These are phyloP conservation scores for Thuidium tamariscinum DNA, from an alignment of 225 moss, liverwort and hornwort species.

Conservation along the genomic window DNA sequence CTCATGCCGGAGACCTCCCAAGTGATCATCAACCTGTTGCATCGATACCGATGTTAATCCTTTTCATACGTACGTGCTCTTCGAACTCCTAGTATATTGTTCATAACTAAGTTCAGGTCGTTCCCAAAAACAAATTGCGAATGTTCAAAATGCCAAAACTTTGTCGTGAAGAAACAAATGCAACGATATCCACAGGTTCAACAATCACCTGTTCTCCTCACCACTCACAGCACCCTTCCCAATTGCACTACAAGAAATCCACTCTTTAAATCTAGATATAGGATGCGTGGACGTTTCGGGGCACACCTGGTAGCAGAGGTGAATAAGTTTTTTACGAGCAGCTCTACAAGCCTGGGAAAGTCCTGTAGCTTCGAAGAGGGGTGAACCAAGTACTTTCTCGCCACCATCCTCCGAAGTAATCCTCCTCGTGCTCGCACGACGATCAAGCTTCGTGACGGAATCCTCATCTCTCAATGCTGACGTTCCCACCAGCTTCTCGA, in stretches of 20 bases:
- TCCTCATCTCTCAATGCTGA: slow-evolving; percentile 46
- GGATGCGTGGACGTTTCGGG: neutral
- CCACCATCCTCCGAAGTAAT: slow-evolving; percentile 12
- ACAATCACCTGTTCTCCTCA: neutral
- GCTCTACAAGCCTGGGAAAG: slow-evolving; percentile 61
- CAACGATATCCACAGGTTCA: neutral
- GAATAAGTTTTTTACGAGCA: slow-evolving; percentile 71
- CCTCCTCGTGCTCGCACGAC: slow-evolving; percentile 7
- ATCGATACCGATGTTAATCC: neutral
- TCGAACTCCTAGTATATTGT: neutral
- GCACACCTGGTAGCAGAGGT: slow-evolving; percentile 66
- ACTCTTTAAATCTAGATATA: neutral
- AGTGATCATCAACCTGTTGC: slow-evolving; percentile 65
- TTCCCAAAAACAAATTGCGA: neutral
- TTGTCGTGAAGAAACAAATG: neutral
- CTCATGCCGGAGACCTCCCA: slow-evolving; percentile 73
- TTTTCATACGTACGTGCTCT: neutral
- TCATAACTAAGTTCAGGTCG: neutral
- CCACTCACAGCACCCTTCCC: neutral
- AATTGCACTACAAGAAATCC: neutral
- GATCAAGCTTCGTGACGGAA: slow-evolving; percentile 11
- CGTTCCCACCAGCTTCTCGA: slow-evolving; percentile 53
- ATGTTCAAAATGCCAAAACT: neutral
- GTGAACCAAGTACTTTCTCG: slow-evolving; percentile 20
- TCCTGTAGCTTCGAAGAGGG: slow-evolving; percentile 65